Percentiles rank a stretch among this genome's conserved stretches.
These are phyloP conservation scores for Prunella vulgaris DNA, from an alignment of 257 asterid genomes.

Conservation along the genomic window DNA sequence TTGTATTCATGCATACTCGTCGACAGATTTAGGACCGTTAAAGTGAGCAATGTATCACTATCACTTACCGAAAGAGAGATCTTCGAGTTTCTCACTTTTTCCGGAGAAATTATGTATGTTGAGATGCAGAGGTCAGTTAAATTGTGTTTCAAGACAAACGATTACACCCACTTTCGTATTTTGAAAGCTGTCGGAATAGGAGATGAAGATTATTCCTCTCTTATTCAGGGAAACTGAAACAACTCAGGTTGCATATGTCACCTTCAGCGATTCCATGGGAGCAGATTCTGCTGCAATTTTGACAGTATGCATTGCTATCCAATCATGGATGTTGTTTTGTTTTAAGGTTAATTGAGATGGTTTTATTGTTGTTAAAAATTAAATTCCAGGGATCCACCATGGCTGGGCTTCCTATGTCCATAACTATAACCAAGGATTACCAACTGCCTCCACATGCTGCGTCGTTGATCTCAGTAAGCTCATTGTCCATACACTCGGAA, in stretches of 20 bases:
- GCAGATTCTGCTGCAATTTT: conserved; percentile 54
- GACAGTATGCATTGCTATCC: conserved; percentile 31
- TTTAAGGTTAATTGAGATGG: neutral
- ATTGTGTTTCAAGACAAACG: neutral
- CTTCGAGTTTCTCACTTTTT: conserved; percentile 43
- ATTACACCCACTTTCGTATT: too few relatives aligned
- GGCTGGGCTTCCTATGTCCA: conserved; percentile 26
- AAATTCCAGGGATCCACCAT: conserved; percentile 45
- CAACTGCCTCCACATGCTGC: conserved; percentile 43
- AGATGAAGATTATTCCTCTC: neutral
- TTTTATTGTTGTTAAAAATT: neutral
- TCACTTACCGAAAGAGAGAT: conserved; percentile 36
- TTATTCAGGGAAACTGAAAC: conserved; percentile 40
- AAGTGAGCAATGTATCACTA: conserved; percentile 41
- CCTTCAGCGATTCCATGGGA: conserved; percentile 46
- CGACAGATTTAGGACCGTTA: conserved; percentile 42
- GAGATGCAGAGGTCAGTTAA: conserved; percentile 49
- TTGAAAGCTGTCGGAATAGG: too few relatives aligned
- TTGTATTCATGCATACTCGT: neutral
- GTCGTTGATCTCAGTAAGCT: conserved; percentile 32
- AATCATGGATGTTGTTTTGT: neutral
- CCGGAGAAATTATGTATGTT: conserved; percentile 47
- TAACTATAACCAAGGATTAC: conserved; percentile 30
- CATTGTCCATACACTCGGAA: too few relatives aligned
- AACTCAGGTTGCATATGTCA: conserved; percentile 30